Evolutionary conservation across 331 rosid species (phyloP), one percentile per base, ranked within the genome.

Genomic region (Erythrophleum ivorense): DNA sequence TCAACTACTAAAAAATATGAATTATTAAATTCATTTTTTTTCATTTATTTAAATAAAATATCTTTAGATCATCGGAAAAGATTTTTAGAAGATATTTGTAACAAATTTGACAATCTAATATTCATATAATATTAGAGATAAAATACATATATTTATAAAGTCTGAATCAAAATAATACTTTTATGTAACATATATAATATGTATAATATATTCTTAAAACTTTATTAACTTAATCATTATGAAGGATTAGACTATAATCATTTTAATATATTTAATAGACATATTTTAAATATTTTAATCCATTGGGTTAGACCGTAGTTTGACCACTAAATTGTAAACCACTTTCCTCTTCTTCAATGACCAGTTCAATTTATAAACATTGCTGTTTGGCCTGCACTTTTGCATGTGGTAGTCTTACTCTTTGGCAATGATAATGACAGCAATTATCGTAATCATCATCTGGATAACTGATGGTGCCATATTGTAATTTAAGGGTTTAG

Each of bases 401-500:
- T 75, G 57, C 78, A 49, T 53, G 31, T 31, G 40, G 55, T 9
- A 3, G 81, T 45, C 21, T 9, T 14, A 54, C 21, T n/a, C 5
- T 54, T 54, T 54, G 29, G 24, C 60, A 54, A 18, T 54, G 60
- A 54, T 54, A 54, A 69, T 48, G 36, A 8, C 31, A 59, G 75
- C 18, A 24, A 16, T 54, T 71, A 15, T 48, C 3, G 6, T 48
- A 11, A 31, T 60, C 43, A 76, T 46, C 53, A 13, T 70, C 75
- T 75, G 78, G 77, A 70, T 43, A 40, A 67, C 38, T 63, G 64
- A 53, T 21, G 63, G 75, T 45, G 29, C 69, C 72, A 67, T 65
- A 46, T 24, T 21, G 33, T 83, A 53, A 55, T 52, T 69, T 68
- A 58, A 75, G 71, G 58, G 45, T 11, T 71, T 77, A 71, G 58